Base-by-base conservation (phyloP, 2,329 filamentous ascomycete genomes). In the Aspergillus hortae region DNA sequence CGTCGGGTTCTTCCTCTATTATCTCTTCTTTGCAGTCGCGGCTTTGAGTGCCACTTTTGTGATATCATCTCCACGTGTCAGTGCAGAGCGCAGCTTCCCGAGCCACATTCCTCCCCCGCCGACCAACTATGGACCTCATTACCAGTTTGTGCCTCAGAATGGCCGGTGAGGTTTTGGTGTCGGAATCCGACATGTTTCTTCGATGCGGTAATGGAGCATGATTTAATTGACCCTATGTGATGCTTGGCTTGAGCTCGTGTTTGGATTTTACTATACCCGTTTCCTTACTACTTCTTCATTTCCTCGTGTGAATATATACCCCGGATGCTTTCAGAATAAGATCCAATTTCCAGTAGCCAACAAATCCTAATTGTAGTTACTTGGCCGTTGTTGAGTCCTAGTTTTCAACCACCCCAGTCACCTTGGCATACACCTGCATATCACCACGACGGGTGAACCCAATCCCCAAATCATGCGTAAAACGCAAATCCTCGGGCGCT, bases 401-500 rank as follows among this genome's bases (percentile, higher is more conserved):
- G 15, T 38, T 17, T 17, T 38, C 14, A 14, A 49, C 21, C 32
- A 52, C 27, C 4, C 33, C 40, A 4, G 45, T 44, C 36, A 52
- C 40, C 15, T 17, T 52, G 0, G 50, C 50, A n/a, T 27, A 30
- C 10, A 52, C 45, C 40, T 46, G 33, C n/a, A 35, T n/a, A 9
- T 36, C 44, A 7, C 17, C 10, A 10, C 21, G 30, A 10, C 33
- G 19, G 6, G 44, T 23, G 21, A 40, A 45, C n/a, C 48, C 48
- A n/a, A 48, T 43, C 2, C 25, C 33, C 12, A 53, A n/a, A 33
- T 67, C 62, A 35, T 61, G 53, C 9, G 56, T 60, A 11, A 63
- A 46, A 12, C 57, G 55, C 2, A 68, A 51, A 54, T 66, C 61
- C 10, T 61, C 59, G 4, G 49, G 15, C n/a, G 58, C 59, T 14